Base-by-base conservation (phyloP, 129 eudicot genomes). In the Ambrosia trifida region DNA sequence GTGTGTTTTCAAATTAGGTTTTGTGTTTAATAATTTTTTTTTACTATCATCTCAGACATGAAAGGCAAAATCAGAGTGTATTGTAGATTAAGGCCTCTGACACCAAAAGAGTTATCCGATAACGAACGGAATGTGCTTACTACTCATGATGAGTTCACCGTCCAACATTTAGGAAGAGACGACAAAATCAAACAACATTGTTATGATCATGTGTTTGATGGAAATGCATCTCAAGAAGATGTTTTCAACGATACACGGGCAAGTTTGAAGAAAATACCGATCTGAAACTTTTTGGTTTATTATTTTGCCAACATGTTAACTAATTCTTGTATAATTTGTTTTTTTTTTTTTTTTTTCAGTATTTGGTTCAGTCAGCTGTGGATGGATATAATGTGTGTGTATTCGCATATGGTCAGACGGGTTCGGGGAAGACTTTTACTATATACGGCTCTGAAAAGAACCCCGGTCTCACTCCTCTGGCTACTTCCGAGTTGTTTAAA, bases 361-460 rank as follows among this genome's bases (percentile, higher is more conserved):
- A 90, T 83, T 69, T 95, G 90, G 96, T 95, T 69, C 99, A 95
- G 72, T 95, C 99, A 31, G 99, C 99, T 11, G 91, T 90, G 41
- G 99, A 95, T 83, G 99, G 99, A 44, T 95, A 76, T 53, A 95
- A 95, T 66, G 97, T 95, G 7, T 95, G 99, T 74, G 90, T 95
- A 54, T 95, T 95, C 81, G 99, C 99, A n/a, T 95, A 95, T 80
- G 99, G 99, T 8, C 99, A 95, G 72, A 95, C 99, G 13, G 99
- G 99, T 60, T 90, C 97, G 8, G 99, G 99, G 83, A 95, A 95
- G 81, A 95, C 99, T 10, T 95, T 85, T 60, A 95, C 99, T 1
- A 95, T 95, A 38, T 95, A 90, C 58, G 99, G 99, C 32, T 84
- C 92, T 11, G 99, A 95, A n/a, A 76, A 67, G 36, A 87, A 90